Evolutionary conservation across 2,329 filamentous ascomycete species (phyloP), one percentile per base, ranked within the genome.

Genomic region (Westerdykella aurantiaca): DNA sequence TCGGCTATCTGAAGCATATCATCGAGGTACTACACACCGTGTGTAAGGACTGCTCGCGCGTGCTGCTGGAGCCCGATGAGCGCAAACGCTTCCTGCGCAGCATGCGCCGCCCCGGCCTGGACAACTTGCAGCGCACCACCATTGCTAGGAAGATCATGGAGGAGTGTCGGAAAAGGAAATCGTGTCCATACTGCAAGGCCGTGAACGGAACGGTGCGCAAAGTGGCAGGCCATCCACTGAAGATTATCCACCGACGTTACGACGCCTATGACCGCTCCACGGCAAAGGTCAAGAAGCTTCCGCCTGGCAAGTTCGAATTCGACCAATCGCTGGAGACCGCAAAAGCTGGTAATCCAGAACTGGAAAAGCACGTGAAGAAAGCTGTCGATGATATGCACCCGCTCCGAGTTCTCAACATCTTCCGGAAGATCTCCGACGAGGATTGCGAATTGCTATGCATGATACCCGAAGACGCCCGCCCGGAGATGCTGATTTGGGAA

Each of bases 401-500:
- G 0, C 74, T 97, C 18, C 78, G 87, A 46, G 88, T 95, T 1
- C 72, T 97, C 44, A 95, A 95, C 55, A 78, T 98, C 25, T 95
- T 98, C 73, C 90, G 89, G 67, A 82, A 85, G 60, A 88, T 98
- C 44, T 84, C 82, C 11, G 80, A 86, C 2, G 80, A 81, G 6
- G 93, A 98, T 65, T 95, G 91, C 64, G 90, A 97, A 66, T 76
- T 98, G 17, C 75, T 98, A 1, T 91, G 91, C 4, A 80, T 98
- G 57, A 83, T 96, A 58, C 87, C 90, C 1, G 77, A 80, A 12
- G 89, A 95, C 56, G 88, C 88, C 10, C 80, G 90, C 14, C 93
- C 93, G 0, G 93, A 98, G 64, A 95, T 95, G 82, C 94, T 97
- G 66, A 81, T 98, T 37, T 98, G 93, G 93, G 90, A 95, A 62